Percentiles rank a stretch among this genome's conserved stretches.
These are phyloP conservation scores for Onygena corvina DNA, from an alignment of 2,329 filamentous ascomycete genomes.

Conservation along the genomic window DNA sequence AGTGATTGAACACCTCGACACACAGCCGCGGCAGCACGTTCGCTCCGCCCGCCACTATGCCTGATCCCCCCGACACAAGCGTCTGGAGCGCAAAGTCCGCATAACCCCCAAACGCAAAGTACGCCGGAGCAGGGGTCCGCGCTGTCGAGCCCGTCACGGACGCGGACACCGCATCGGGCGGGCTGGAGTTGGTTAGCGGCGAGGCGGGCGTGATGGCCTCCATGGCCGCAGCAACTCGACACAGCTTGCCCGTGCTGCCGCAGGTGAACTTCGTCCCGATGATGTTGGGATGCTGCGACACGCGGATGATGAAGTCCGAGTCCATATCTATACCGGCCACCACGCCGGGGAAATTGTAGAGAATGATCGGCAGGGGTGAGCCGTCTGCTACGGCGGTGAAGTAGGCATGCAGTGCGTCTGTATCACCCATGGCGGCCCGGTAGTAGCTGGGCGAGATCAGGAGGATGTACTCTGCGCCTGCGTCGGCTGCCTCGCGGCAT, in stretches of 20 bases:
- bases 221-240: slow-evolving; percentile 44
- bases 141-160: neutral
- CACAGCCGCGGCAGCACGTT: slow-evolving; percentile 59
- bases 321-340: slow-evolving; percentile 82
- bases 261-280: slow-evolving; percentile 86
- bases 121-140: slow-evolving; percentile 24
- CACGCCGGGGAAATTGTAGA: slow-evolving; percentile 86
- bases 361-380: slow-evolving; percentile 61
- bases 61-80: slow-evolving; percentile 55
- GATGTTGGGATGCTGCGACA: slow-evolving; percentile 71
- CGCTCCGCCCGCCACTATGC: slow-evolving; percentile 58
- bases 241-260: slow-evolving; percentile 79
- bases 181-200: neutral
- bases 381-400: slow-evolving; percentile 62
- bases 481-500: slow-evolving; percentile 51
- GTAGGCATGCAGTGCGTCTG: slow-evolving; percentile 54
- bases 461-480: slow-evolving; percentile 68
- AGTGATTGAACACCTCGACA: slow-evolving; percentile 48
- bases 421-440: slow-evolving; percentile 61
- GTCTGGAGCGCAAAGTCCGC: slow-evolving; percentile 63
- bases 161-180: too few relatives aligned
- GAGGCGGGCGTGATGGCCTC: neutral
- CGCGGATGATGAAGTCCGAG: slow-evolving; percentile 69
- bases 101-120: slow-evolving; percentile 46
- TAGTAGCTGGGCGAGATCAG: slow-evolving; percentile 76